Conservation (phyloP, 2,329 filamentous ascomycete species). For the Apiospora kogelbergensis region DNA sequence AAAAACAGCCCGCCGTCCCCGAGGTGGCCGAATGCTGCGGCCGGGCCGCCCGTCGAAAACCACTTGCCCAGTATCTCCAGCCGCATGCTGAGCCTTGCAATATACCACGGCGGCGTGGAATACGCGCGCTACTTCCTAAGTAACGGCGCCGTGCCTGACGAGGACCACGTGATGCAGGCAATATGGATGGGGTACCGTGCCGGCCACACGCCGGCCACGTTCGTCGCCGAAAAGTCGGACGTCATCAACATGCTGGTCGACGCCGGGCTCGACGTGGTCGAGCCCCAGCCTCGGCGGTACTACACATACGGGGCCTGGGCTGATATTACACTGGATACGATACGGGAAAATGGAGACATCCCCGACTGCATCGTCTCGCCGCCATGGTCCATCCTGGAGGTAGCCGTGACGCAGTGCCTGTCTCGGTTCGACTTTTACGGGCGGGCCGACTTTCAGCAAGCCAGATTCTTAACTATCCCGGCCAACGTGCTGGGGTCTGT, state of each 20-base stretch:
- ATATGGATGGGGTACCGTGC: too few species aligned
- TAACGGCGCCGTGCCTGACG: not conserved
- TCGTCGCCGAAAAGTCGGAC: not conserved
- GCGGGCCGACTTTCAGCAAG: rapidly evolving
- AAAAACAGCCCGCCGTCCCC: too few species aligned
- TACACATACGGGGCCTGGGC: rapidly evolving
- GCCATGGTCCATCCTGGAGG: not conserved
- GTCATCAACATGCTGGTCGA: not conserved
- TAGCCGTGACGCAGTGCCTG: not conserved
- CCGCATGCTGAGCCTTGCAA: not conserved
- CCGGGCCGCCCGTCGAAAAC: not conserved
- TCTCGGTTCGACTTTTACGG: not conserved
- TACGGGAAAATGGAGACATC: rapidly evolving
- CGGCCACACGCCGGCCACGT: not conserved
- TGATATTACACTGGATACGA: not conserved
- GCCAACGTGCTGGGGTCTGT: rapidly evolving
- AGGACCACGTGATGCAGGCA: not conserved
- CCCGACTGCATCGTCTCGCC: rapidly evolving
- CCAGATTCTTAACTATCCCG: rapidly evolving
- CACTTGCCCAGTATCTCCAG: not conserved
- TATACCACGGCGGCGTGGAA: not conserved
- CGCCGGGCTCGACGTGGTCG: not conserved
- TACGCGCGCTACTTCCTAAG: not conserved
- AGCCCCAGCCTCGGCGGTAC: not conserved
- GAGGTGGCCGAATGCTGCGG: too few species aligned